Conservation (phyloP, 768 basidiomycete genomes). For the Antrodiella citrinella region DNA sequence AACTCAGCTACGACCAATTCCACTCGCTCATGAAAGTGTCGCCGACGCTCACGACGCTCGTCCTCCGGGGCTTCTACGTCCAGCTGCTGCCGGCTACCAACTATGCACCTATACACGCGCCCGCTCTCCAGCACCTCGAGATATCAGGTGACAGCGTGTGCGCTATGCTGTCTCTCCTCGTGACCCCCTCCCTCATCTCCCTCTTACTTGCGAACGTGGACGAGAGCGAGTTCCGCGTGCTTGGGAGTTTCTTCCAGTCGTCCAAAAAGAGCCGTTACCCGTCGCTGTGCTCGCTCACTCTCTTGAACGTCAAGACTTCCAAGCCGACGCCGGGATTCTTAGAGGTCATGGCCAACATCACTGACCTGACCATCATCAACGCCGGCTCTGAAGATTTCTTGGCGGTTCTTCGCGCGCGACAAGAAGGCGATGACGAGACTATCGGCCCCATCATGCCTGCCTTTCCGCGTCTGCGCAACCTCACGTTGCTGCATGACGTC, state of each 20-base stretch:
- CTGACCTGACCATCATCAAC: constrained; percentile 16
- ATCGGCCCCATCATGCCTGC: not conserved
- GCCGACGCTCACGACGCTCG: constrained; percentile 13
- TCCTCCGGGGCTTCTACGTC: constrained; percentile 18
- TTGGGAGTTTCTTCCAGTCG: constrained; percentile 13
- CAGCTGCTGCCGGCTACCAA: constrained; percentile 11
- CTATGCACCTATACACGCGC: constrained; percentile 12
- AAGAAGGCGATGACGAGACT: constrained; percentile 3
- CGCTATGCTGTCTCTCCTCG: constrained; percentile 15
- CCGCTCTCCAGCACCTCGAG: constrained; percentile 17
- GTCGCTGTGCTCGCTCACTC: constrained; percentile 12
- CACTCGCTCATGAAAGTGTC: constrained; percentile 14
- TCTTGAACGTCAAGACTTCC: constrained; percentile 16
- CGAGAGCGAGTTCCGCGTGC: constrained; percentile 20
- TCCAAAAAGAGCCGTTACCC: constrained; percentile 12
- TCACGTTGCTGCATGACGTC: constrained; percentile 18
- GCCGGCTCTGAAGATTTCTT: constrained; percentile 16
- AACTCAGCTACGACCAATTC: constrained; percentile 15
- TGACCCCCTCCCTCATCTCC: constrained; percentile 13
- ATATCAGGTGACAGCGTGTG: constrained; percentile 19
- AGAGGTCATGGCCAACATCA: constrained; percentile 16
- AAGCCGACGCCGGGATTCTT: constrained; percentile 13
- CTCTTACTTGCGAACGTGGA: constrained; percentile 20
- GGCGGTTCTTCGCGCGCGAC: constrained; percentile 14
- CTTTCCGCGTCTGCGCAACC: constrained; percentile 14